Evolutionary conservation across 164 flowering plant species (phyloP).

Genomic region (Echeveria elegans): DNA sequence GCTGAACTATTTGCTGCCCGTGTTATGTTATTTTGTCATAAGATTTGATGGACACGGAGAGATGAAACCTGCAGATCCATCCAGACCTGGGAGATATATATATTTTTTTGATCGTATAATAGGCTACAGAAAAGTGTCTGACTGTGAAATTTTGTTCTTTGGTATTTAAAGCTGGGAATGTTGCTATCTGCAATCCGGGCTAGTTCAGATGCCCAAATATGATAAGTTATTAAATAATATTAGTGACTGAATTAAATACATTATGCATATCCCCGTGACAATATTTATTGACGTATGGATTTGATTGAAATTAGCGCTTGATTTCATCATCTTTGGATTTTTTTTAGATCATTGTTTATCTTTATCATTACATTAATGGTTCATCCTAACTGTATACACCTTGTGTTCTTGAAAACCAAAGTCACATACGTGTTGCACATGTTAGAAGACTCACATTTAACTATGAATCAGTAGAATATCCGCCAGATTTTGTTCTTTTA

Average conservation of each 20-base stretch:
- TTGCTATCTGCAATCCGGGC: too few relatives aligned
- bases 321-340: neutral
- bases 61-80: too few relatives aligned
- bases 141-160: too few relatives aligned
- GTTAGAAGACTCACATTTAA: neutral
- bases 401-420: neutral
- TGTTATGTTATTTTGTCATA: neutral
- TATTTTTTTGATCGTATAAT: too few relatives aligned
- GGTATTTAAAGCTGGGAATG: neutral
- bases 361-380: neutral
- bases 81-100: too few relatives aligned
- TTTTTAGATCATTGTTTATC: neutral
- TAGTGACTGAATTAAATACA: neutral
- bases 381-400: neutral
- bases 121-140: neutral
- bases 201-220: neutral
- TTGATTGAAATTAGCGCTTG: neutral
- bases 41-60: neutral
- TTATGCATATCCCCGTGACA: neutral
- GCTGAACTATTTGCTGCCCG: neutral
- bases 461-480: neutral
- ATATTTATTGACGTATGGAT: neutral
- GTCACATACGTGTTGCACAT: neutral
- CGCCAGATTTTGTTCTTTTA: neutral
- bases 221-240: neutral